Conservation (phyloP, 2,329 filamentous ascomycete species). For the Fusarium pseudonygamai region DNA sequence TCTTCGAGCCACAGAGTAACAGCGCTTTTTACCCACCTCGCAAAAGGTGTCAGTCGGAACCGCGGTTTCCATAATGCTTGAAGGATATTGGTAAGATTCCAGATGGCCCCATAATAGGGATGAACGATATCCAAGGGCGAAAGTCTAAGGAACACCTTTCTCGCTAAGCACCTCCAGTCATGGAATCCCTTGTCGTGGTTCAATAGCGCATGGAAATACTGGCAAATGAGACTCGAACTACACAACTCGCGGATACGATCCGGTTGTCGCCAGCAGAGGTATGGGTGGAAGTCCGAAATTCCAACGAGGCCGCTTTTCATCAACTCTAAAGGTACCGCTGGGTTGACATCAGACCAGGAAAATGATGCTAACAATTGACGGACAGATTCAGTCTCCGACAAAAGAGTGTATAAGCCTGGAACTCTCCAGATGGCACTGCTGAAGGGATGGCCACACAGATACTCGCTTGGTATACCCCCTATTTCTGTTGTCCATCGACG, state of each 20-base stretch:
- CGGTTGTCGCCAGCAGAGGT: no score
- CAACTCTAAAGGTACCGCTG: fast-evolving
- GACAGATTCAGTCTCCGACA: fast-evolving
- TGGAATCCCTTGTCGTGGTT: neutral
- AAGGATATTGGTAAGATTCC: fast-evolving
- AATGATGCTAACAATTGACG: neutral
- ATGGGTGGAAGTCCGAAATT: neutral
- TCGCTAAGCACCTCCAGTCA: neutral
- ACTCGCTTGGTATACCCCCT: neutral
- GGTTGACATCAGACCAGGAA: fast-evolving
- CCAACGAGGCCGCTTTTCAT: fast-evolving
- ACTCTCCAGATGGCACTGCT: fast-evolving
- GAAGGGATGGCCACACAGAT: fast-evolving
- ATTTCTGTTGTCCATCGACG: fast-evolving
- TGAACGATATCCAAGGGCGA: neutral
- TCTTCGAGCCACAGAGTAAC: neutral
- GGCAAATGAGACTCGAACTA: neutral
- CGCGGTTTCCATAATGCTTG: fast-evolving
- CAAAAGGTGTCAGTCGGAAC: fast-evolving
- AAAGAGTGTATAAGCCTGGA: neutral
- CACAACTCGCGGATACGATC: neutral
- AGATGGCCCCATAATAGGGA: fast-evolving
- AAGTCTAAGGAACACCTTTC: fast-evolving
- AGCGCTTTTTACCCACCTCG: neutral
- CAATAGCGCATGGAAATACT: neutral